phyloP scores from a whole-genome alignment of 108 stramenopile species.

The Discostella stelligeroides region DNA sequence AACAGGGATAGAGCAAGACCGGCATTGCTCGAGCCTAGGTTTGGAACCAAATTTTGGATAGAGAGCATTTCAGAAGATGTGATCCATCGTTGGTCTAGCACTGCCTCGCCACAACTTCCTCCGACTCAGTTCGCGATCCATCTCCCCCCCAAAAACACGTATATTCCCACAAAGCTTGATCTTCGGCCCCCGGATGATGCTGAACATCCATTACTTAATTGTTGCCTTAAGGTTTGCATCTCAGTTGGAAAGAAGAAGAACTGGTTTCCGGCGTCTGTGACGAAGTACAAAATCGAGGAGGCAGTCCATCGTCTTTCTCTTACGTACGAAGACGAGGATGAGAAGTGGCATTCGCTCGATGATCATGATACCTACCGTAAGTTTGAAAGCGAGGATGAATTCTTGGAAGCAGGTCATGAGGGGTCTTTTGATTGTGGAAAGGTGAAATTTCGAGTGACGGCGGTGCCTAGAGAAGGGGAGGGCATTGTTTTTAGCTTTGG shows the following conservation, averaged over 20 bases:
- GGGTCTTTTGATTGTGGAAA: constrained; percentile 72
- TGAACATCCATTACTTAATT: constrained; percentile 75
- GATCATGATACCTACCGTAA: constrained; percentile 23
- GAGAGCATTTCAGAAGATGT: constrained; percentile 39
- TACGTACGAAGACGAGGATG: constrained; percentile 79
- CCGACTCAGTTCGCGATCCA: constrained; percentile 48
- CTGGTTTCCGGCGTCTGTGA: constrained; percentile 77
- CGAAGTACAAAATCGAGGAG: constrained; percentile 63
- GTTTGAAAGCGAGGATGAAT: constrained; percentile 21
- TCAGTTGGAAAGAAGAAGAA: constrained; percentile 69
- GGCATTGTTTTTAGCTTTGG: constrained; percentile 66
- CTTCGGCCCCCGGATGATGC: constrained; percentile 71
- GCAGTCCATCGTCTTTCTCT: constrained; percentile 57
- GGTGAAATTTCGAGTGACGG: constrained; percentile 70
- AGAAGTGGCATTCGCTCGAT: constrained; percentile 80
- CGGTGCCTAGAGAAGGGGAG: constrained; percentile 66
- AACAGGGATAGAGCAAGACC: no score
- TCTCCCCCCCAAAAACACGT: constrained; percentile 78
- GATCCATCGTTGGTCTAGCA: constrained; percentile 52
- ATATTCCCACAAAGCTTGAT: constrained; percentile 70
- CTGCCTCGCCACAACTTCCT: constrained; percentile 53
- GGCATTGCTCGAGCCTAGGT: constrained; percentile 56
- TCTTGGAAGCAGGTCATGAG: constrained; percentile 60
- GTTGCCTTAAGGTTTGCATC: constrained; percentile 78
- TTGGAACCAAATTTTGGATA: constrained; percentile 68